Base-by-base conservation (phyloP, 495 filamentous ascomycete genomes). In the Aspergillus cristatus region DNA sequence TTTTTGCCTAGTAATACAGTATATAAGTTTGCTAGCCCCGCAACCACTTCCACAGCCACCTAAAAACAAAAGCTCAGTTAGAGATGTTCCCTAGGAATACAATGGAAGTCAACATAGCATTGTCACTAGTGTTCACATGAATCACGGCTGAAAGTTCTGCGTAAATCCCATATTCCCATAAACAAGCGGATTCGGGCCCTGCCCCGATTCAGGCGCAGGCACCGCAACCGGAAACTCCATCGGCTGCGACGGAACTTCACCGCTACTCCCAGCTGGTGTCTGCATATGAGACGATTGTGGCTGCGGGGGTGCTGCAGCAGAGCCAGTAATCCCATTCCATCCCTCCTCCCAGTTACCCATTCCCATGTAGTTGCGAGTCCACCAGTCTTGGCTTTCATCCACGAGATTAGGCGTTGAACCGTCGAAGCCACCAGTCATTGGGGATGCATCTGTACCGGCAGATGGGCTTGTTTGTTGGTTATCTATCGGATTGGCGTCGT, bases 351-450 rank as follows among this genome's bases (percentile, higher is more conserved):
- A 78, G 35, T 62, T 68, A 14, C 69, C 71, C 37, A 71, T 63
- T 7, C 62, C 70, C 10, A 70, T 60, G 7, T 71, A 59, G 43
- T 76, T 72, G 6, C 60, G 55, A 29, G 72, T 51, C 75, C 74
- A 78, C 75, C 75, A 79, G 25, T 77, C 67, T 34, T 75, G 75
- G 38, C 67, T 73, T 30, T 74, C 68, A 33, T 71, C 65, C 6
- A 76, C 65, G 14, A 74, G 43, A 4, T 65, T 64, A n/a, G n/a
- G n/a, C 7, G 73, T 67, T 3, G 70, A 53, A 5, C 59, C 61
- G 8, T 68, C 67, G 15, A 75, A 62, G 16, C 51, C n/a, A n/a
- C n/a, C 51, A 5, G 66, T 46, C 15, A 59, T 43, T 10, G 68
- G 59, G 1, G 63, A 61, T 18, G 50, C 48, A 14, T 39, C 45